Evolutionary conservation across 2,329 filamentous ascomycete genomes (phyloP).

Genomic region (Alternaria solani): DNA sequence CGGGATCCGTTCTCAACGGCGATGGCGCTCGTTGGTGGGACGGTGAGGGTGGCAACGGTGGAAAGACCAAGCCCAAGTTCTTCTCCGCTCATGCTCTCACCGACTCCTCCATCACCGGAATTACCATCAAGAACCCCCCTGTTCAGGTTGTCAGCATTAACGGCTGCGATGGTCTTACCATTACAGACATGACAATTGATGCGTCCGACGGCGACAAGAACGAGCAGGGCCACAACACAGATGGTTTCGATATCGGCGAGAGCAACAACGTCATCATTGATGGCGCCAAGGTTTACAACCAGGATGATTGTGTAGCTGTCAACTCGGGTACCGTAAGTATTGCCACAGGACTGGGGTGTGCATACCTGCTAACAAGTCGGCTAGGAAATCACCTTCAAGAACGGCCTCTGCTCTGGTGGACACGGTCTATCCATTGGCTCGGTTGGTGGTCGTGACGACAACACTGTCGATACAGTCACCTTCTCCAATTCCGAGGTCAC

Average conservation of each 20-base stretch:
- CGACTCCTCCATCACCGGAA: conserved; percentile 57
- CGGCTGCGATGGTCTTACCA: conserved; percentile 52
- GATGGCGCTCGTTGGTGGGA: conserved; percentile 64
- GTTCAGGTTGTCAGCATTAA: conserved; percentile 62
- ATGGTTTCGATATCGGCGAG: conserved; percentile 64
- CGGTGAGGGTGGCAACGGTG: conserved; percentile 56
- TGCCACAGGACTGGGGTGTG: conserved; percentile 4
- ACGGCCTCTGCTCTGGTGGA: conserved; percentile 60
- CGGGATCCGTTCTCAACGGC: conserved; percentile 63
- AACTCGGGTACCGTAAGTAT: conserved; percentile 59
- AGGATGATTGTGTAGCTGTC: conserved; percentile 67
- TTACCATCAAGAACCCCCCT: conserved; percentile 63
- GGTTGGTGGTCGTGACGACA: conserved; percentile 63
- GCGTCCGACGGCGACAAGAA: conserved; percentile 61
- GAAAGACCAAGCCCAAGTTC: conserved; percentile 59
- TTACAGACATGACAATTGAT: conserved; percentile 64
- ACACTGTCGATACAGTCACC: conserved; percentile 62
- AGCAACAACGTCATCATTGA: conserved; percentile 59
- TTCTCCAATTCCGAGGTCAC: conserved; percentile 59
- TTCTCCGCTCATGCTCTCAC: conserved; percentile 63
- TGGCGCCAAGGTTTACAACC: conserved; percentile 62
- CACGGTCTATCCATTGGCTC: conserved; percentile 67
- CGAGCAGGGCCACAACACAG: conserved; percentile 58
- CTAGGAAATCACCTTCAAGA: conserved; percentile 44
- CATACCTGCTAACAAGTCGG: conserved; percentile 1